phyloP scores from a whole-genome alignment of 2,329 filamentous ascomycete species.

The Pyrenochaeta sp. region DNA sequence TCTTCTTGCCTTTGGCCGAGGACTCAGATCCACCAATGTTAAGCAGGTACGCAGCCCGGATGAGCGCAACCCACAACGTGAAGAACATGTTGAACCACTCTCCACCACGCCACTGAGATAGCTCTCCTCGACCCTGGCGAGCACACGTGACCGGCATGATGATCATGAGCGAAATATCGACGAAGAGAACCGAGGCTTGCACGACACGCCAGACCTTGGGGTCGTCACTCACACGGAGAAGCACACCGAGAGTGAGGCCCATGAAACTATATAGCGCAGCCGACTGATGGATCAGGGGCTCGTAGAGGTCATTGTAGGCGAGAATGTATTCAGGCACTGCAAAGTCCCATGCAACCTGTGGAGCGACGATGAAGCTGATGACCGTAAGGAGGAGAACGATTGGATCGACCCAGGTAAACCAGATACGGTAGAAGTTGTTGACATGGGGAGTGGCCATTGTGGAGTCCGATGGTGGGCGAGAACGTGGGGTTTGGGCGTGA shows the following conservation, averaged over 20 bases:
- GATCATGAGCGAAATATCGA: constrained; percentile 10
- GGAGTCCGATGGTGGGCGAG: too few relatives aligned
- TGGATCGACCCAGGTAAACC: constrained; percentile 21
- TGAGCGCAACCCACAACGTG: constrained; percentile 12
- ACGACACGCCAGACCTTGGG: constrained; percentile 18
- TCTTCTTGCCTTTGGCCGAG: too few relatives aligned
- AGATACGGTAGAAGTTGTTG: constrained; percentile 16
- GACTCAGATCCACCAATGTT: constrained; percentile 4
- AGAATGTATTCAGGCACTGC: constrained; percentile 6
- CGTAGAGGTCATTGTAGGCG: constrained; percentile 7
- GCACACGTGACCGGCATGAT: constrained; percentile 1
- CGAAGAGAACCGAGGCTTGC: constrained; percentile 11
- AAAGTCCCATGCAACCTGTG: constrained; percentile 4
- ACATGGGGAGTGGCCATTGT: constrained; percentile 12
- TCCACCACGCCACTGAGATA: constrained; percentile 1
- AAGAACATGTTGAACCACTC: constrained; percentile 15
- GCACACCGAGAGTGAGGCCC: constrained; percentile 10
- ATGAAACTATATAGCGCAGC: constrained; percentile 13
- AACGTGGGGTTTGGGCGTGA: too few relatives aligned
- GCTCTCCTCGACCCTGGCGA: constrained; percentile 1
- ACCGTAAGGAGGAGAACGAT: constrained; percentile 14
- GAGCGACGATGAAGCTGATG: constrained; percentile 11
- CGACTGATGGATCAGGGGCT: constrained; percentile 8
- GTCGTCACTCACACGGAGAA: constrained; percentile 10
- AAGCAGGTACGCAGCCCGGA: constrained; percentile 10